Base-by-base conservation (phyloP, 192 early-diverging fungal genomes). In the Thoreauomyces humboldtii region DNA sequence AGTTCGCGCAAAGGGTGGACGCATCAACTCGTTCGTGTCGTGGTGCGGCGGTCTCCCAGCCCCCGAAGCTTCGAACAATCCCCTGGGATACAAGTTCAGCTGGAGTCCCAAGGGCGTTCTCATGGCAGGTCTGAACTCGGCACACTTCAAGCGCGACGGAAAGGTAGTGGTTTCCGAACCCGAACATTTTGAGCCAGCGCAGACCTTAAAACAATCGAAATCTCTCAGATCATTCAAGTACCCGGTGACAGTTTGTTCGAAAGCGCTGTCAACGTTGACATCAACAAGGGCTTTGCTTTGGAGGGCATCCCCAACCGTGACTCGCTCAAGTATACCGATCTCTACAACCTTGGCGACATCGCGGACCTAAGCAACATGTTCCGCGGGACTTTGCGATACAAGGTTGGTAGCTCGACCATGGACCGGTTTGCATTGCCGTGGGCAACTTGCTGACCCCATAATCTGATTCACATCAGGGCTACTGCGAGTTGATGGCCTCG, bases 11-110 rank as follows among this genome's bases (percentile, higher is more conserved):
- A 84, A 88, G 53, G 90, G 92, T 21, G 66, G 65, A 15, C 61
- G 80, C 77, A 78, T 98, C 45, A 75, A 79, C 25, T 86, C 87
- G 7, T 99, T 98, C 76, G 79, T 89, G 45, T 96, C 93, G 12
- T 99, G 91, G 89, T 99, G 96, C 78, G 95, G 96, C 60, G 96
- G 96, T 47, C 86, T 99, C 59, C 96, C 96, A 15, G 96, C 95
- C 46, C 96, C 96, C 17, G 96, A 99, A 78, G 78, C 81, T 57
- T 92, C 89, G 57, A 93, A 96, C 86, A 98, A 98, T 76, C 96
- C 96, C 59, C 85, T 99, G 32, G 96, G 96, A 43, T 99, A 97
- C 82, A 97, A 98, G 65, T 98, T 98, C 71, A 90, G 88, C 38
- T 97, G 96, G 94, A 92, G 90, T 1, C 92, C 95, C 6, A 71